Base-by-base conservation (phyloP, 495 filamentous ascomycete species). In the Rhypophila decipiens region DNA sequence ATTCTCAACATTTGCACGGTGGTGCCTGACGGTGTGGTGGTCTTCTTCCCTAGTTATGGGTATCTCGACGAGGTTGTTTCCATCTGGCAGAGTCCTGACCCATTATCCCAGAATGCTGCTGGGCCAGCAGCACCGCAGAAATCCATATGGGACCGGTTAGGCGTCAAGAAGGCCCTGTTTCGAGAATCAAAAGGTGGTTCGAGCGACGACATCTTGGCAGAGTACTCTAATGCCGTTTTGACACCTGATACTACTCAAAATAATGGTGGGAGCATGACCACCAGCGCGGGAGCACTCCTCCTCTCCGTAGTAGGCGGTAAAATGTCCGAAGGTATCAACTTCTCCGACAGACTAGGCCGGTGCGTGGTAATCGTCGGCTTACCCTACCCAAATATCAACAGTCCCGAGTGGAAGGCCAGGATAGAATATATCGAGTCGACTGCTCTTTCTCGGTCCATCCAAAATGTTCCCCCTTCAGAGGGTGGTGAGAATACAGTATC, bases 251-350 rank as follows among this genome's bases (percentile, higher is more conserved):
- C 19, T 5, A 15, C 15, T 13, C 7, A 24, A 17, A 10, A 20
- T 1, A 15, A 2, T 19, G 2, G 24, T 13, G 11, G 12, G 8
- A 13, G 8, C 9, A 39, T 42, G n/a, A 12, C 13, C 13, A 33
- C 47, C 3, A 22, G 42, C 12, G 15, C 31, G 1, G 93, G 93
- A 5, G 90, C 84, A 0, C 71, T 96, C 9, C 74, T 98, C 2
- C 77, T 98, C n/a, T 86, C 86, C 31, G 88, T 98, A n/a, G 83
- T 98, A 3, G 91, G 93, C 33, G 93, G 93, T 24, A 93, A 90
- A 52, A 78, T 98, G 66, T 91, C 86, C 44, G 93, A 98, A 67
- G 93, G 93, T 46, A 97, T 98, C 70, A 98, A 98, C 66, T 98
- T 98, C 73, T 90, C 89, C 12, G 93, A 98, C 61, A 75, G 76